Evolutionary conservation across 2,329 filamentous ascomycete species (phyloP).

Genomic region (Plenodomus tracheiphilus): DNA sequence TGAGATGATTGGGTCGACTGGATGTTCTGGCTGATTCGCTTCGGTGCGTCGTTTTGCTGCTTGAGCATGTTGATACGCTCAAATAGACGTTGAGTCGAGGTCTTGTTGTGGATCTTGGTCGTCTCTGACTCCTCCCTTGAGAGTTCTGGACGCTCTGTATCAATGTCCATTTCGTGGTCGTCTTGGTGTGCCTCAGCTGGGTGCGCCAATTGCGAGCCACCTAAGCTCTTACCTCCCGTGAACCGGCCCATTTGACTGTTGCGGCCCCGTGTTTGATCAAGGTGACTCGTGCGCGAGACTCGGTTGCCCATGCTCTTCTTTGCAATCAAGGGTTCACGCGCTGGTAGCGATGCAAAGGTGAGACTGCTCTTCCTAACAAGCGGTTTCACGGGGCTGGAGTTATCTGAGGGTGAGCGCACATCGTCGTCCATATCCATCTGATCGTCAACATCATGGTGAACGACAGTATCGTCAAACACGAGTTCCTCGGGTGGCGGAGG

Average conservation of each 20-base stretch:
- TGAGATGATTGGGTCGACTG: slow-evolving; percentile 30
- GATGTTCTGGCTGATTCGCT: slow-evolving; percentile 46
- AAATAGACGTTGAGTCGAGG: slow-evolving; percentile 89
- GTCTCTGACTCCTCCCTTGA: slow-evolving; percentile 54
- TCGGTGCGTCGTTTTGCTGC: slow-evolving; percentile 48
- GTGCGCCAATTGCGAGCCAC: slow-evolving; percentile 47
- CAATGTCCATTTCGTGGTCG: slow-evolving; percentile 60
- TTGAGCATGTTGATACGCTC: slow-evolving; percentile 85
- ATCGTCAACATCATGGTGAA: slow-evolving; percentile 41
- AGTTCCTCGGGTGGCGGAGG: slow-evolving; percentile 25
- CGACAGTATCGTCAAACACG: slow-evolving; percentile 32
- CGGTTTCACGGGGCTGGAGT: slow-evolving; percentile 74
- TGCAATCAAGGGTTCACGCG: slow-evolving; percentile 79
- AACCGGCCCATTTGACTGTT: slow-evolving; percentile 74
- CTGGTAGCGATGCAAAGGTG: slow-evolving; percentile 89
- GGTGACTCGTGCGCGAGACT: slow-evolving; percentile 74
- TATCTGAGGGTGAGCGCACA: slow-evolving; percentile 65
- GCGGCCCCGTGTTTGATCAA: slow-evolving; percentile 65
- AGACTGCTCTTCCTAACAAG: slow-evolving; percentile 90
- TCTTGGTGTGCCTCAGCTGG: slow-evolving; percentile 47
- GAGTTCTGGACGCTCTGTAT: slow-evolving; percentile 47
- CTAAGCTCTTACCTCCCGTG: slow-evolving; percentile 71
- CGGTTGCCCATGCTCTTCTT: slow-evolving; percentile 81
- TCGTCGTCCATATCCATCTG: slow-evolving; percentile 56
- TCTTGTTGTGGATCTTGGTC: slow-evolving; percentile 72